A percentile compares a stretch with the other conserved stretches of the same genome.
phyloP scores from a whole-genome alignment of 2,329 filamentous ascomycete species.

The Calonectria pseudoreteaudii region DNA sequence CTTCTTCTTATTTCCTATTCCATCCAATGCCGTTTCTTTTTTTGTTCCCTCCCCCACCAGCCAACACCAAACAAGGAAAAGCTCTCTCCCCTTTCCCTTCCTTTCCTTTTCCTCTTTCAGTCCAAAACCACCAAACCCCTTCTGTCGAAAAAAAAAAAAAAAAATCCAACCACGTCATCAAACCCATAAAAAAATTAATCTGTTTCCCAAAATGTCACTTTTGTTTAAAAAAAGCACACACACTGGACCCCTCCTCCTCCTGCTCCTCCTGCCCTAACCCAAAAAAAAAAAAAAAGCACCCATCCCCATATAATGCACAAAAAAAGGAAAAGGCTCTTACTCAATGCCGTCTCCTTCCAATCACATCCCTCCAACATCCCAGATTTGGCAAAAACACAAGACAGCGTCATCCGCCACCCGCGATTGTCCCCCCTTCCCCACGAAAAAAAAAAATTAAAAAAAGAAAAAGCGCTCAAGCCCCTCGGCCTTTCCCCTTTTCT shows the following conservation, averaged over 20 bases:
- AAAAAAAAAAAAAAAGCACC: background rate
- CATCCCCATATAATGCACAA: conserved; percentile 2
- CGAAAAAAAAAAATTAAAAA: conserved; percentile 3
- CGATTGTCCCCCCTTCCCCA: conserved; percentile 1
- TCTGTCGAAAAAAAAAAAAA: too few species aligned
- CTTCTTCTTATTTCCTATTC: conserved; percentile 38
- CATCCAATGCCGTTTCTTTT: background rate
- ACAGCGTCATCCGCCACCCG: conserved; percentile 5
- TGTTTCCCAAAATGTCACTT: background rate
- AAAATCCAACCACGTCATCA: conserved; percentile 22
- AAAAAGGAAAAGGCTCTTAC: conserved; percentile 8
- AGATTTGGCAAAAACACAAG: conserved; percentile 18
- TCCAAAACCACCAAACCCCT: conserved; percentile 25
- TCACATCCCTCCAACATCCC: conserved; percentile 11
- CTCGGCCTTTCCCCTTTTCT: conserved; percentile 28
- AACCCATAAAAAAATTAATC: conserved; percentile 21
- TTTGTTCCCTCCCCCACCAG: conserved; percentile 19
- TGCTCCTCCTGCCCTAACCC: background rate
- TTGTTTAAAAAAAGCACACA: background rate
- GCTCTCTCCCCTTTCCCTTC: conserved; percentile 33
- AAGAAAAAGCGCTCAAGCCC: conserved; percentile 45
- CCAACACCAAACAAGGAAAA: conserved; percentile 31
- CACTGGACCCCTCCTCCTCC: background rate
- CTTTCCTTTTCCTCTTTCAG: conserved; percentile 4
- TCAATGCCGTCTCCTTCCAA: conserved; percentile 14